These are phyloP conservation scores for Amanita muscaria DNA, from an alignment of 768 basidiomycete genomes.

Conservation along the genomic window DNA sequence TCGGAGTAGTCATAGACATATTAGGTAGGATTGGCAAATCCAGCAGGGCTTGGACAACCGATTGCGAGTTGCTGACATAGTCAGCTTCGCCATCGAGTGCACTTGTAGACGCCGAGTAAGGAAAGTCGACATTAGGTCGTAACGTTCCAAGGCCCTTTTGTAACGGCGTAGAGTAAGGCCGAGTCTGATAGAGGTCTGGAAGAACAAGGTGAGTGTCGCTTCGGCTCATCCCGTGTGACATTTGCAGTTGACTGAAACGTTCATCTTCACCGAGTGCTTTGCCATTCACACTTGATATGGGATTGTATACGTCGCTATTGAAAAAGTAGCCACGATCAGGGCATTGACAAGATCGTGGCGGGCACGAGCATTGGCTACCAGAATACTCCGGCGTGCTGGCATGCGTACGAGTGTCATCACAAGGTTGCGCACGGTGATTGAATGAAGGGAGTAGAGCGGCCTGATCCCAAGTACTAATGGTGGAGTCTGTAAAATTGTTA, in stretches of 20 bases:
- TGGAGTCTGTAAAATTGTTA: background rate
- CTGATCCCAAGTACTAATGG: background rate
- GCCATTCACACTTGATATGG: background rate
- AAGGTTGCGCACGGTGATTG: background rate
- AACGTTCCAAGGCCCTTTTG: background rate
- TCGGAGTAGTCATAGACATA: background rate
- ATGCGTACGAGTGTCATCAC: constrained; percentile 6
- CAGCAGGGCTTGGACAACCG: background rate
- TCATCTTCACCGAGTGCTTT: background rate
- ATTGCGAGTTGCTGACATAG: background rate
- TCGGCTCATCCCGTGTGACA: constrained; percentile 8
- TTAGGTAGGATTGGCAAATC: constrained; percentile 1
- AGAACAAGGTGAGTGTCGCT: constrained; percentile 8
- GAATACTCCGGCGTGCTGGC: constrained; percentile 4
- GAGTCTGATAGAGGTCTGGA: constrained; percentile 4
- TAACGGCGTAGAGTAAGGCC: constrained; percentile 2
- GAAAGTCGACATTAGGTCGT: constrained; percentile 2
- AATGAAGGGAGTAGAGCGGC: background rate
- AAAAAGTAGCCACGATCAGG: background rate
- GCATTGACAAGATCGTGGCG: background rate
- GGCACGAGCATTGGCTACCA: background rate
- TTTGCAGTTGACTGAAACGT: constrained; percentile 3
- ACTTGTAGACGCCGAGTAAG: constrained; percentile 4
- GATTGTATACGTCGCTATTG: background rate
- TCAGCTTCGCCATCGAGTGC: constrained; percentile 3